Base-by-base conservation (phyloP, 106 monocot species). In the Vanilla planifolia region DNA sequence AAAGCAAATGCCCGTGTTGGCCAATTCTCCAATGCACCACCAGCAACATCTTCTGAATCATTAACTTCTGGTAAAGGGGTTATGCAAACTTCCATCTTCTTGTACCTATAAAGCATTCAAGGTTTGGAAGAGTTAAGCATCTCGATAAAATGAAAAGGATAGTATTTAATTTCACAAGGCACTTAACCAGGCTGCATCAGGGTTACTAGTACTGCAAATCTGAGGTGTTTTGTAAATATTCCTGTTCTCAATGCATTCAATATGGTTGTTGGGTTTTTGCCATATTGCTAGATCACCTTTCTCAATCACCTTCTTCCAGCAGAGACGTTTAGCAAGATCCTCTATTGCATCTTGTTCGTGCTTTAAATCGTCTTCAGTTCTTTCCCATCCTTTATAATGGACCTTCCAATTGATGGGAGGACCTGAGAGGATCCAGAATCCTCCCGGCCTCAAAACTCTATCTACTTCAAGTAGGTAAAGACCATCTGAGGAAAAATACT, bases 401-500 rank as follows among this genome's bases (percentile, higher is more conserved):
- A 51, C 60, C 65, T 77, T 81, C 81, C 81, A 81, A 33, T 77
- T 42, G 64, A 81, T 81, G 7, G 82, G 82, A 16, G 82, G 82
- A 47, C 77, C 82, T 10, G 82, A 82, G 23, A 82, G 69, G 46
- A 82, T 70, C 82, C 82, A 82, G 5, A 70, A 82, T 5, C 82
- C 82, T 13, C 82, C 82, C 1, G 82, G 82, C 29, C 82, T 73
- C 43, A 82, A 47, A 43, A 82, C 63, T 67, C 82, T 69, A 42
- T 82, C 82, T 6, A 82, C 69, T 56, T 82, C 82, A n/a, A 46
- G 48, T 8, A 82, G 65, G 47, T 82, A 82, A 7, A 82, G 35
- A 8, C 73, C 82, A 73, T 82, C 82, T 82, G 74, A 67, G 6
- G 15, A 51, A 34, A 64, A 11, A n/a, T n/a, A n/a, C n/a, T n/a